These are phyloP conservation scores for Vigna radiata DNA, from an alignment of 306 rosid genomes.

Conservation along the genomic window DNA sequence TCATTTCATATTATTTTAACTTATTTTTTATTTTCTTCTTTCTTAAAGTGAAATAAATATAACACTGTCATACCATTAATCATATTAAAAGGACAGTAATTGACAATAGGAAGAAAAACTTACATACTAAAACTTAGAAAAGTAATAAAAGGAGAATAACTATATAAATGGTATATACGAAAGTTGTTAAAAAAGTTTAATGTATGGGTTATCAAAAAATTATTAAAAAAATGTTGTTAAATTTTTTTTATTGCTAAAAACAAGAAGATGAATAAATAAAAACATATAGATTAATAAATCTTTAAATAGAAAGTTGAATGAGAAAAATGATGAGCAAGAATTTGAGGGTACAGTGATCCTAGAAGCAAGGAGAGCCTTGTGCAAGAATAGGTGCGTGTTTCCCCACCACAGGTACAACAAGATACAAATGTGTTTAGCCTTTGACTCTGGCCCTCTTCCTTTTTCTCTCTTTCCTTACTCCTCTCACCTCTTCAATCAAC, in stretches of 20 bases:
- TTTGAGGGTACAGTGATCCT: slow-evolving; percentile 53
- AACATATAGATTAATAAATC: not conserved
- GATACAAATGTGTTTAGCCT: slow-evolving; percentile 37
- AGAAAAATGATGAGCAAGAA: not conserved
- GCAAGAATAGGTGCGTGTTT: slow-evolving; percentile 30
- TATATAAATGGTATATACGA: not conserved
- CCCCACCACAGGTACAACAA: slow-evolving; percentile 40
- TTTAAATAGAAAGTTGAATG: slow-evolving; percentile 35
- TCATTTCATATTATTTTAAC: too few species aligned
- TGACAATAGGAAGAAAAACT: too few species aligned
- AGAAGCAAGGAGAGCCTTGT: slow-evolving; percentile 71
- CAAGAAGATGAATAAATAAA: not conserved
- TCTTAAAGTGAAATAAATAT: too few species aligned
- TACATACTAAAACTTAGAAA: too few species aligned
- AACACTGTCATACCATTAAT: too few species aligned
- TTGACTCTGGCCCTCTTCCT: slow-evolving; percentile 37
- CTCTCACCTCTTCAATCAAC: slow-evolving; percentile 33
- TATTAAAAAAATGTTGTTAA: too few species aligned
- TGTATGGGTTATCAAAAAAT: too few species aligned
- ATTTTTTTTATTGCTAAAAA: too few species aligned
- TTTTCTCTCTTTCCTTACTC: slow-evolving; percentile 34
- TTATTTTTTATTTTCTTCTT: too few species aligned
- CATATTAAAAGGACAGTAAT: too few species aligned
- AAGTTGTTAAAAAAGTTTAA: too few species aligned
- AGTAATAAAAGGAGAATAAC: too few species aligned